These are phyloP conservation scores for Metschnikowia koreensis DNA, from an alignment of 805 yeast species.

Conservation along the genomic window DNA sequence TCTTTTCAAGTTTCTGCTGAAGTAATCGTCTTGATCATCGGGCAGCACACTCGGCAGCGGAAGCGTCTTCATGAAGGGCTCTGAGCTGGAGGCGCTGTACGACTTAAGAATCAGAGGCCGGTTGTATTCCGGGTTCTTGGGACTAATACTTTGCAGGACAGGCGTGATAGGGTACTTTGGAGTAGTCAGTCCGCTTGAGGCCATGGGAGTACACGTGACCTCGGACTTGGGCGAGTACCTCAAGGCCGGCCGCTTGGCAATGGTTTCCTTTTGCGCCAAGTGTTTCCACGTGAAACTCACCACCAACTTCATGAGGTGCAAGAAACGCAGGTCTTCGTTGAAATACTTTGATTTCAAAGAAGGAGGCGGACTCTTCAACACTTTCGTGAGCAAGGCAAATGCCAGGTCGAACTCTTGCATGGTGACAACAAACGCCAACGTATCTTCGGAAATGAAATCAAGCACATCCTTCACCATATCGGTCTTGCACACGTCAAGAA, in stretches of 20 bases:
- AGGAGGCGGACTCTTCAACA: conserved; percentile 46
- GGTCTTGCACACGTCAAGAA: conserved; percentile 32
- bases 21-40: conserved; percentile 10
- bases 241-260: conserved; percentile 4
- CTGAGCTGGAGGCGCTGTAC: conserved; percentile 21
- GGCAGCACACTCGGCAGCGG: conserved; percentile 22
- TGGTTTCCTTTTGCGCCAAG: conserved; percentile 16
- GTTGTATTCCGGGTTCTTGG: conserved; percentile 11
- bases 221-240: conserved; percentile 1
- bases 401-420: conserved; percentile 15
- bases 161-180: conserved; percentile 30
- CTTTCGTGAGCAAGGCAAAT: conserved; percentile 29
- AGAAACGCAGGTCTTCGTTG: conserved; percentile 34
- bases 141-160: conserved; percentile 20
- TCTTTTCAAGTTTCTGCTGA: conserved; percentile 7
- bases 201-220: conserved; percentile 10
- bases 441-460: conserved; percentile 19
- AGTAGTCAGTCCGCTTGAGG: conserved; percentile 26
- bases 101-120: conserved; percentile 3
- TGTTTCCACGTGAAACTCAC: conserved; percentile 31
- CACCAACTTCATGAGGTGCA: conserved; percentile 36
- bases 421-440: conserved; percentile 8
- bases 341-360: conserved; percentile 47
- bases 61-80: conserved; percentile 8
- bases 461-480: conserved; percentile 8